Percentiles rank a stretch among this genome's conserved stretches.
phyloP scores from a whole-genome alignment of 2,329 filamentous ascomycete species.

The Talaromyces islandicus region DNA sequence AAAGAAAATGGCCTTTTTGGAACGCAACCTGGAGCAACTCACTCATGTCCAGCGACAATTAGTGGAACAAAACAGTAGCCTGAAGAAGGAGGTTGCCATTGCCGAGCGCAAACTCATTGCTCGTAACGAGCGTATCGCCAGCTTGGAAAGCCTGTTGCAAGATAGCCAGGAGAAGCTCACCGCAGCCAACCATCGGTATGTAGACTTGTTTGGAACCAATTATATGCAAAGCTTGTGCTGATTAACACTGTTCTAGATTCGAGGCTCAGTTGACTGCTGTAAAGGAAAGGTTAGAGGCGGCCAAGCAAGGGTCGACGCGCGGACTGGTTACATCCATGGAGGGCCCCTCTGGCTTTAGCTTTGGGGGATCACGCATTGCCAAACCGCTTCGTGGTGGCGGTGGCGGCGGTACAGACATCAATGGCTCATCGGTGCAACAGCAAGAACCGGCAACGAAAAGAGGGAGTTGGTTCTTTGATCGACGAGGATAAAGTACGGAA shows the following conservation, averaged over 20 bases:
- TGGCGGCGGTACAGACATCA: conserved; percentile 20
- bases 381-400: conserved; percentile 56
- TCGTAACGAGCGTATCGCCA: conserved; percentile 92
- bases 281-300: conserved; percentile 94
- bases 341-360: conserved; percentile 67
- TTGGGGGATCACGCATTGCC: conserved; percentile 55
- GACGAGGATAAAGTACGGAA: conserved; percentile 27
- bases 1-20: conserved; percentile 99
- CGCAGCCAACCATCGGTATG: conserved; percentile 92
- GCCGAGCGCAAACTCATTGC: conserved; percentile 96
- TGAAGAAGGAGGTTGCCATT: conserved; percentile 99
- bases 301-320: conserved; percentile 84
- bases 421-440: conserved; percentile 46
- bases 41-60: conserved; percentile 96
- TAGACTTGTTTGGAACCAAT: conserved; percentile 17
- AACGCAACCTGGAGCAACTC: conserved; percentile 95
- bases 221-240: conserved; percentile 9
- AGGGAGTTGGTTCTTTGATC: conserved; percentile 50
- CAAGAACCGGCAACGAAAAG: conserved; percentile 61
- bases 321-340: conserved; percentile 63
- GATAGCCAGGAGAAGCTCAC: conserved; percentile 98
- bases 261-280: conserved; percentile 94
- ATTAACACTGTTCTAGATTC: conserved; percentile 57
- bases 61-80: conserved; percentile 90
- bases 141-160: conserved; percentile 82